Base-by-base conservation (phyloP, 2,329 filamentous ascomycete genomes). In the Colletotrichum sojae region DNA sequence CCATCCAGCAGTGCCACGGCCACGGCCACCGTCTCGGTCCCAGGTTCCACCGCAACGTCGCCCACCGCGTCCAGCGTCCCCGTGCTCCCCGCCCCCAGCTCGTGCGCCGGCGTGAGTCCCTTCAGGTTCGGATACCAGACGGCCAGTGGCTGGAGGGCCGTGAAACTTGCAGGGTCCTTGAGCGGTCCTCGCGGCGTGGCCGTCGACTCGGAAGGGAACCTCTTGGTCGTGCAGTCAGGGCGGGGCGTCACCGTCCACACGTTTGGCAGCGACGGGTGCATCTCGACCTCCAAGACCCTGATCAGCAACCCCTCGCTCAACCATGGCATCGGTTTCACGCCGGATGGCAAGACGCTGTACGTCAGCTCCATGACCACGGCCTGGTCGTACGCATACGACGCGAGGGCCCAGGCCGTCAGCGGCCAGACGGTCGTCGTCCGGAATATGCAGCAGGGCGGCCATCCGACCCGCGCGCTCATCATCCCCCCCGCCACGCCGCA, bases 341-440 rank as follows among this genome's bases (percentile, higher is more conserved):
- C 80, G 2, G 81, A 82, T 59, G 78, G 81, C 59, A 78, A 70
- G 71, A 81, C 78, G 10, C 66, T 83, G 31, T 82, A 81, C 61
- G 81, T 81, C 43, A 80, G 78, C 62, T 78, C 78, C 46, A 78
- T 81, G 73, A 78, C 77, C 16, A 76, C 78, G 1, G 85, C 86
- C 8, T 90, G 83, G 76, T 81, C 84, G 25, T 91, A 88, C 86
- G 77, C 79, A 43, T 92, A 92, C 74, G 82, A 90, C 75, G 76
- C 85, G 9, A 76, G 76, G 6, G 79, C 82, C 6, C 80, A 82
- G 61, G 84, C 84, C 13, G 83, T 84, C 52, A 80, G 80, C 54
- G 79, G 79, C 65, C 82, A 84, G 67, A 79, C 79, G 73, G 79
- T 80, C 5, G 75, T 81, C 18, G 75, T 83, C 20, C 75, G 72